Conservation (phyloP, 2,329 filamentous ascomycete genomes). For the Ophiostoma australiae region DNA sequence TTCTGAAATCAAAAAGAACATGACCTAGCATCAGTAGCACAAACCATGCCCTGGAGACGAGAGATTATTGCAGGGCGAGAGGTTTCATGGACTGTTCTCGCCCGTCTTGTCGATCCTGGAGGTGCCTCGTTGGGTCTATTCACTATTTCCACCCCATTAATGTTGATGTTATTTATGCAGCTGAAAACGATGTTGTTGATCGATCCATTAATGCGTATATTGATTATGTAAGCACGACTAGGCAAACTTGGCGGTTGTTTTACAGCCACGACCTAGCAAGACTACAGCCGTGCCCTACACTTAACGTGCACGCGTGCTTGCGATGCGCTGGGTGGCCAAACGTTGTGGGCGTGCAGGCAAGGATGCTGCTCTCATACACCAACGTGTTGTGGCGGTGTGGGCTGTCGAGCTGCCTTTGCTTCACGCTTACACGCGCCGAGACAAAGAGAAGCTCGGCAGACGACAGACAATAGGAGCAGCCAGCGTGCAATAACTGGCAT, state of each 20-base stretch:
- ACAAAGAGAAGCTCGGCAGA: neutral
- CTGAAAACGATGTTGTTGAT: neutral
- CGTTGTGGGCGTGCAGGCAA: neutral
- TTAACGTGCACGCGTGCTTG: no score
- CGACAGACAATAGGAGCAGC: neutral
- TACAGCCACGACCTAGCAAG: no score
- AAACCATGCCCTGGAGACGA: neutral
- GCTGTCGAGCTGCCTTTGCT: neutral
- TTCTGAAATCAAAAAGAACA: constrained; percentile 4
- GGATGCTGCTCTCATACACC: neutral
- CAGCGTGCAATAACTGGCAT: neutral
- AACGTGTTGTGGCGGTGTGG: neutral
- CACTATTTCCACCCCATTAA: neutral
- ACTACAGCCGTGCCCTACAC: no score
- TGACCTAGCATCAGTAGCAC: neutral
- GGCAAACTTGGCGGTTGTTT: neutral
- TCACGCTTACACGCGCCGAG: neutral
- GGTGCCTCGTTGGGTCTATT: neutral
- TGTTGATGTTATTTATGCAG: neutral
- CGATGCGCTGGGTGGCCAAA: no score
- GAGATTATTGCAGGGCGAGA: constrained; percentile 16
- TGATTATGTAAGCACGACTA: neutral
- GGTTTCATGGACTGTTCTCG: constrained; percentile 15
- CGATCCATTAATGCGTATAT: neutral
- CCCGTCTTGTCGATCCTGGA: constrained; percentile 13